Evolutionary conservation across 805 yeast genomes (phyloP).

Genomic region (Limtongia smithiae): DNA sequence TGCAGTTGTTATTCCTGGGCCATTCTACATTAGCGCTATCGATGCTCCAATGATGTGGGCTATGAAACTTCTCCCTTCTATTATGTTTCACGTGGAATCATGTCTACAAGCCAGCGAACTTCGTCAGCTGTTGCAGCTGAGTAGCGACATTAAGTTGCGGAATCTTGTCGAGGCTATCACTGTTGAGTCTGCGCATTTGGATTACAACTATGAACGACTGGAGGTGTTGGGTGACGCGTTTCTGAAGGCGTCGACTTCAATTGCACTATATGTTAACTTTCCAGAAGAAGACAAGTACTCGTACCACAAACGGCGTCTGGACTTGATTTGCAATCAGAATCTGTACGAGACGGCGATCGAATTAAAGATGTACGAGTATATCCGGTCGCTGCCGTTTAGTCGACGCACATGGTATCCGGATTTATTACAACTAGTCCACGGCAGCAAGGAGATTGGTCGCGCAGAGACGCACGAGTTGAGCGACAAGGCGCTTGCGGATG

Average conservation of each 20-base stretch:
- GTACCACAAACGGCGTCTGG: constrained; percentile 3
- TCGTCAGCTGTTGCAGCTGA: neutral
- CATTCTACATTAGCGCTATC: constrained; percentile 4
- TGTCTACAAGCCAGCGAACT: constrained; percentile 1
- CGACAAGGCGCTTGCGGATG: constrained; percentile 9
- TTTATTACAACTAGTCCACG: neutral
- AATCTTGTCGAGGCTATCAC: constrained; percentile 5
- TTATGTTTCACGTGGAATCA: constrained; percentile 5
- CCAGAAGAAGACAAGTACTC: constrained; percentile 4
- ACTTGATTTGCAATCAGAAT: constrained; percentile 8
- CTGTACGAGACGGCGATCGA: constrained; percentile 4
- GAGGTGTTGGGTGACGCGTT: constrained; percentile 13
- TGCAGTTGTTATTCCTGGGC: constrained; percentile 1
- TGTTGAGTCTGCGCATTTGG: constrained; percentile 1
- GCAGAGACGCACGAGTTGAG: neutral
- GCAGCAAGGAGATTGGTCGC: neutral
- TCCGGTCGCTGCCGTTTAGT: constrained; percentile 6
- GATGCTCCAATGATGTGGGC: constrained; percentile 3
- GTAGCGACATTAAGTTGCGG: neutral
- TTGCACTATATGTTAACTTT: neutral
- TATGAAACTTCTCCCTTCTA: constrained; percentile 3
- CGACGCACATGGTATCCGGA: constrained; percentile 8
- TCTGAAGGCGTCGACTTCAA: constrained; percentile 6
- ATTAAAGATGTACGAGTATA: neutral
- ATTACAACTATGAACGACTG: constrained; percentile 4